Percentiles rank a stretch among this genome's conserved stretches.
phyloP scores from a whole-genome alignment of 352 stramenopile genomes.

The Pythium insidiosum region DNA sequence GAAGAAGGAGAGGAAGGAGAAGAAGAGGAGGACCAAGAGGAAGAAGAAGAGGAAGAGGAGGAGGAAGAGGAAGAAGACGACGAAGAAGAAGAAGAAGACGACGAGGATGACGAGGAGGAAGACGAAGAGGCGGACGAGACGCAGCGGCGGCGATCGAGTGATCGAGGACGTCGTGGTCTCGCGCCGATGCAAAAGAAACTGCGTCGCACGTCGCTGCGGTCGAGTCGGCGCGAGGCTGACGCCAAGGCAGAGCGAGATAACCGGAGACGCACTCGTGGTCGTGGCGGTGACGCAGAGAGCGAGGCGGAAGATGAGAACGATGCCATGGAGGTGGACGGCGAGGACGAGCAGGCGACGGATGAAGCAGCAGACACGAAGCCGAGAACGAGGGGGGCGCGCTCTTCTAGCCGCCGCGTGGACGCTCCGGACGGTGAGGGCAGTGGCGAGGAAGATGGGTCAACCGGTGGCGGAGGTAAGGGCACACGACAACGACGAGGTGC shows the following conservation, averaged over 20 bases:
- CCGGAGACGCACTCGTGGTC: no score
- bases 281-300: neutral
- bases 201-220: no score
- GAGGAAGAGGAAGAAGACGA: constrained; percentile 23
- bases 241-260: neutral
- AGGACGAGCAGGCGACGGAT: constrained; percentile 22
- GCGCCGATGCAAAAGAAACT: constrained; percentile 10
- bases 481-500: no score
- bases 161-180: constrained; percentile 1
- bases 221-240: neutral
- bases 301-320: constrained; percentile 1
- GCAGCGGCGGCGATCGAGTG: constrained; percentile 13
- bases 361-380: constrained; percentile 23
- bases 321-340: constrained; percentile 6
- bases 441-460: constrained; percentile 16
- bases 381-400: constrained; percentile 19
- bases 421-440: constrained; percentile 15
- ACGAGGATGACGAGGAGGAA: constrained; percentile 36
- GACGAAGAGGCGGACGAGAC: constrained; percentile 23
- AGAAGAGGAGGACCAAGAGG: constrained; percentile 19
- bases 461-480: no score
- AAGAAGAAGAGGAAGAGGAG: constrained; percentile 28
- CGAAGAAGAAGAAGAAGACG: constrained; percentile 27
- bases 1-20: constrained; percentile 26
- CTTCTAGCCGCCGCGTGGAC: constrained; percentile 14